Base-by-base conservation (phyloP, 2,329 filamentous ascomycete genomes). In the Monilinia fructicola region DNA sequence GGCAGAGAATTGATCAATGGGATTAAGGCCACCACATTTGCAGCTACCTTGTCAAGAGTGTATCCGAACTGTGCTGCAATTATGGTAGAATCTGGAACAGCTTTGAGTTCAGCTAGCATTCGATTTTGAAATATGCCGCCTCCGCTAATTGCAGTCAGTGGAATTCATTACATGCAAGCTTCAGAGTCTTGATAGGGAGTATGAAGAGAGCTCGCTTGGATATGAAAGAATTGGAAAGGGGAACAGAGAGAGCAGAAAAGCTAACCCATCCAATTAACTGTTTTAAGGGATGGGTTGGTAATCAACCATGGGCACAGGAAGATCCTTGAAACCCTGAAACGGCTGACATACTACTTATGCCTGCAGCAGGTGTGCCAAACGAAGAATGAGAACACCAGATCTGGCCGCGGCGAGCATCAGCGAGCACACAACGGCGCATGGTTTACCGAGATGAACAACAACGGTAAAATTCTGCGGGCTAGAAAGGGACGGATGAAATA, bases 141-240 rank as follows among this genome's bases (percentile, higher is more conserved):
- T 28, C 42, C 63, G 12, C 61, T 64, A 46, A 46, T 35, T 26
- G 6, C 3, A 26, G 12, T 46, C 46, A 64, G 61, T 44, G 50
- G 1, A 50, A 1, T n/a, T 12, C 31, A 38, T 14, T 26, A 9
- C 10, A 2, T 23, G 31, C 12, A 3, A 18, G 14, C 4, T 12
- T 4, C 2, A 7, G 48, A 26, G 12, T 4, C 3, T 26, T 10
- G 1, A 14, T 14, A 50, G 12, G 0, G n/a, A 60, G 16, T 28
- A 14, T 26, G 11, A 26, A 38, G 14, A 35, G 16, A 2, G 40
- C 21, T 48, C 23, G 28, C 2, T 23, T 50, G 14, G 9, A 3
- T 6, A 18, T n/a, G 35, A 12, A 9, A 18, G 44, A 4, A 48
- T 1, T 6, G 9, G 3, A 21, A 10, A 35, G 5, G 1, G 14